phyloP scores from a whole-genome alignment of 306 rosid species.

The Vicia villosa region DNA sequence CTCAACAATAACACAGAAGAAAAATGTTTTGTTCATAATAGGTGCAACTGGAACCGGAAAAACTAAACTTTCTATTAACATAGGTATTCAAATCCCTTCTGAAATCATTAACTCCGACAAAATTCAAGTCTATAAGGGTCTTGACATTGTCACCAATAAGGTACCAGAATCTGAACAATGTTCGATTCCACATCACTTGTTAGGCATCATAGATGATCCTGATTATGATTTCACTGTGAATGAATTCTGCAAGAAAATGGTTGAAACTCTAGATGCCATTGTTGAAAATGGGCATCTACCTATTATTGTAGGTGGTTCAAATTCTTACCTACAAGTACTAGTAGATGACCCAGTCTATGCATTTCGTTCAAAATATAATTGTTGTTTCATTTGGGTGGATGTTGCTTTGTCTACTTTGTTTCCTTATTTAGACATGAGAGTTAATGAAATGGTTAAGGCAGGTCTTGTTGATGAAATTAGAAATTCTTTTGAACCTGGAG shows the following conservation, averaged over 20 bases:
- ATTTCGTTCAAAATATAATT: conserved; percentile 36
- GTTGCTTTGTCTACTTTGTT: conserved; percentile 25
- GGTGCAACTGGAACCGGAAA: conserved; percentile 44
- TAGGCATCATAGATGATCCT: conserved; percentile 29
- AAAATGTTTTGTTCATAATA: conserved; percentile 40
- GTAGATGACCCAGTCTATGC: conserved; percentile 2
- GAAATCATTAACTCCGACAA: conserved; percentile 43
- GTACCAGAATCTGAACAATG: conserved; percentile 1
- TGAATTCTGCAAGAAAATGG: conserved; percentile 21
- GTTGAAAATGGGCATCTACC: conserved; percentile 28
- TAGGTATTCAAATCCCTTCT: conserved; percentile 11
- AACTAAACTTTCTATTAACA: conserved; percentile 33
- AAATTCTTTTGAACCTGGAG: conserved; percentile 2
- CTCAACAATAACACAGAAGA: neutral
- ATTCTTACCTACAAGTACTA: conserved; percentile 20
- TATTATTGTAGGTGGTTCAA: conserved; percentile 49
- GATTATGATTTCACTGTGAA: conserved; percentile 17
- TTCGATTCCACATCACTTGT: conserved; percentile 34
- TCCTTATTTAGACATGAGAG: conserved; percentile 20
- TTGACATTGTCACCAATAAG: conserved; percentile 32
- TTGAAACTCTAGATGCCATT: neutral
- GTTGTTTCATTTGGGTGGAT: conserved; percentile 37
- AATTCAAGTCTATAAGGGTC: conserved; percentile 36
- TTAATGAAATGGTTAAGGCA: conserved; percentile 32
- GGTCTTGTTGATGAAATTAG: conserved; percentile 39